A percentile compares a stretch with the other conserved stretches of the same genome.
These are phyloP conservation scores for Lunularia cruciata DNA, from an alignment of 225 moss, liverwort and hornwort species.

Conservation along the genomic window DNA sequence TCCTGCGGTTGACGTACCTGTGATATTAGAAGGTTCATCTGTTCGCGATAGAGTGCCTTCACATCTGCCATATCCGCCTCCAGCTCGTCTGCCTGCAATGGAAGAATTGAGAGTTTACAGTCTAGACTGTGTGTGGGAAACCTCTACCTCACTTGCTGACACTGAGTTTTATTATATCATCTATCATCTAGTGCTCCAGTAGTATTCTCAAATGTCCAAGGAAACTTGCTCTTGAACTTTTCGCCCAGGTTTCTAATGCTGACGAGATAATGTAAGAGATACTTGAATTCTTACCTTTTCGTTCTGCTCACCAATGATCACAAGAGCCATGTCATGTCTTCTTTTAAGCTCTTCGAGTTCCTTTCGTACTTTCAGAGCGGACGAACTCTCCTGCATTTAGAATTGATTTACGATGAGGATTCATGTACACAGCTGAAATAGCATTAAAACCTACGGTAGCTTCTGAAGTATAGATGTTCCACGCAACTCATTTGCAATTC, in stretches of 20 bases:
- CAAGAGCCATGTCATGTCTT: slow-evolving; percentile 45
- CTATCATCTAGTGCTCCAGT: too few species aligned
- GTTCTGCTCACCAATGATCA: slow-evolving; percentile 46
- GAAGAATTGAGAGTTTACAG: background rate
- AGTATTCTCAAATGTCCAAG: too few species aligned
- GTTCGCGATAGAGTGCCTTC: slow-evolving; percentile 39
- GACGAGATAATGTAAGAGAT: too few species aligned
- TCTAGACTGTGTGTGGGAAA: too few species aligned
- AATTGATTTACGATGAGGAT: background rate
- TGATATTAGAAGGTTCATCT: slow-evolving; percentile 47
- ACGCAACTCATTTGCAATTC: background rate
- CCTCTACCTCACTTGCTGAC: too few species aligned
- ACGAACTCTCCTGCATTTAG: slow-evolving; percentile 30
- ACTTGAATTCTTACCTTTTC: slow-evolving; percentile 40
- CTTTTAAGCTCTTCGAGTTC: slow-evolving; percentile 48
- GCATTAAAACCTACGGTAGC: background rate
- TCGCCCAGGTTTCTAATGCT: too few species aligned
- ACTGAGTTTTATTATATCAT: too few species aligned
- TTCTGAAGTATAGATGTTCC: too few species aligned
- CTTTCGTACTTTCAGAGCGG: slow-evolving; percentile 28
- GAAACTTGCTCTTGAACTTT: too few species aligned
- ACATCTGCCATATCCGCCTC: slow-evolving; percentile 45
- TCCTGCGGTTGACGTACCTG: slow-evolving; percentile 22
- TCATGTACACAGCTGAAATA: background rate
- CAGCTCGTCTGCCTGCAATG: slow-evolving; percentile 39